These are phyloP conservation scores for Populus ilicifolia DNA, from an alignment of 345 rosid species.

Conservation along the genomic window DNA sequence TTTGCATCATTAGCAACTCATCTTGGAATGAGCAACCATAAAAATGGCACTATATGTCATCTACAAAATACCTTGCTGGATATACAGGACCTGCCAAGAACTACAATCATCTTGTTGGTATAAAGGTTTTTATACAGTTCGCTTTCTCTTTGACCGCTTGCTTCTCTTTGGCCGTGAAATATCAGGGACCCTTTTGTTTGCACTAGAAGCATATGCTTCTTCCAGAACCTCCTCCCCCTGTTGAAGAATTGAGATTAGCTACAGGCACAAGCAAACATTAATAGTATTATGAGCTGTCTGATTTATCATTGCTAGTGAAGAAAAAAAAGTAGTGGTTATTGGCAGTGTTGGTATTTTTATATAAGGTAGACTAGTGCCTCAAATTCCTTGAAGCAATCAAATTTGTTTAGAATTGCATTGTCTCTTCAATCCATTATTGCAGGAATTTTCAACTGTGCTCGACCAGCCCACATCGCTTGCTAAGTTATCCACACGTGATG, in stretches of 20 bases:
- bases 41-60: slow-evolving; percentile 41
- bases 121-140: slow-evolving; percentile 50
- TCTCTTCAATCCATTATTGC: slow-evolving; percentile 1
- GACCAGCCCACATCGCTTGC: not conserved
- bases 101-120: slow-evolving; percentile 27
- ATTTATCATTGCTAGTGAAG: not conserved
- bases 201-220: slow-evolving; percentile 63
- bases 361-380: not conserved
- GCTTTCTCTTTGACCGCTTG: slow-evolving; percentile 85
- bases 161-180: slow-evolving; percentile 68
- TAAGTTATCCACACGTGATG: not conserved
- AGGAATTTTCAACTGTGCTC: not conserved
- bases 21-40: slow-evolving; percentile 29
- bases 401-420: not conserved
- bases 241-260: slow-evolving; percentile 15
- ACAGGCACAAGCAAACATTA: not conserved
- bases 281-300: not conserved
- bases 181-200: slow-evolving; percentile 54
- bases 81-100: slow-evolving; percentile 41
- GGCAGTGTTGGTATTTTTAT: not conserved
- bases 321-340: not conserved
- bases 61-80: slow-evolving; percentile 27
- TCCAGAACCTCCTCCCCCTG: slow-evolving; percentile 72
- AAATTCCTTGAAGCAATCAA: not conserved
- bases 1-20: slow-evolving; percentile 19